Percentiles rank a stretch among this genome's conserved stretches.
These are phyloP conservation scores for Pinguiococcus pyrenoidosus DNA, from an alignment of 108 stramenopile species.

Conservation along the genomic window DNA sequence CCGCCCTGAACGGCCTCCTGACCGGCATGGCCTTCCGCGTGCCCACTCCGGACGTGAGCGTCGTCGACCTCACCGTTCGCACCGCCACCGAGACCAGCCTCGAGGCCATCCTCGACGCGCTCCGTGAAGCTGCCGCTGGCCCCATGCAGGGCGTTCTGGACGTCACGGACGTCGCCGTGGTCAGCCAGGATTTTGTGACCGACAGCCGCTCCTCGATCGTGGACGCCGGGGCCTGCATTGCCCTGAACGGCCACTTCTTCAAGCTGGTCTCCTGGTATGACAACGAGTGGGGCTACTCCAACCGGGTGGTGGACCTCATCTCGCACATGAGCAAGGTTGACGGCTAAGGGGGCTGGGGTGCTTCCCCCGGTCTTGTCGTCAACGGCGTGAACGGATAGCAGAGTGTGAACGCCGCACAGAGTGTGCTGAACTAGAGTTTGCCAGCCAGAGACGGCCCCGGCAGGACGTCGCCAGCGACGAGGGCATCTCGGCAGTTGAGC, in stretches of 20 bases:
- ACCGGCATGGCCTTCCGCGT: slow-evolving; percentile 47
- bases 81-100: slow-evolving; percentile 23
- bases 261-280: slow-evolving; percentile 41
- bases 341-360: too few species aligned
- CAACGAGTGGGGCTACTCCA: slow-evolving; percentile 41
- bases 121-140: slow-evolving; percentile 34
- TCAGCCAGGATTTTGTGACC: slow-evolving; percentile 32
- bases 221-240: slow-evolving; percentile 40
- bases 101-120: slow-evolving; percentile 32
- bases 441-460: too few species aligned
- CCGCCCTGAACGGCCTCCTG: slow-evolving; percentile 32
- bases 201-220: slow-evolving; percentile 37
- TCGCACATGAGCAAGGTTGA: slow-evolving; percentile 22
- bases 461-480: too few species aligned
- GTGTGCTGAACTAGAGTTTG: too few species aligned
- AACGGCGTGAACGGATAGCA: too few species aligned
- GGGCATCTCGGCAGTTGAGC: too few species aligned
- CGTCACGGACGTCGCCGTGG: slow-evolving; percentile 28
- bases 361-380: too few species aligned
- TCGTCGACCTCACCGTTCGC: slow-evolving; percentile 37
- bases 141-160: slow-evolving; percentile 37
- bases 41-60: slow-evolving; percentile 38
- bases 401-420: too few species aligned
- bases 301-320: slow-evolving; percentile 32
- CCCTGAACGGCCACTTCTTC: slow-evolving; percentile 34